A percentile compares a stretch with the other conserved stretches of the same genome.
phyloP scores from a whole-genome alignment of 495 filamentous ascomycete species.

The Rusavskia elegans region DNA sequence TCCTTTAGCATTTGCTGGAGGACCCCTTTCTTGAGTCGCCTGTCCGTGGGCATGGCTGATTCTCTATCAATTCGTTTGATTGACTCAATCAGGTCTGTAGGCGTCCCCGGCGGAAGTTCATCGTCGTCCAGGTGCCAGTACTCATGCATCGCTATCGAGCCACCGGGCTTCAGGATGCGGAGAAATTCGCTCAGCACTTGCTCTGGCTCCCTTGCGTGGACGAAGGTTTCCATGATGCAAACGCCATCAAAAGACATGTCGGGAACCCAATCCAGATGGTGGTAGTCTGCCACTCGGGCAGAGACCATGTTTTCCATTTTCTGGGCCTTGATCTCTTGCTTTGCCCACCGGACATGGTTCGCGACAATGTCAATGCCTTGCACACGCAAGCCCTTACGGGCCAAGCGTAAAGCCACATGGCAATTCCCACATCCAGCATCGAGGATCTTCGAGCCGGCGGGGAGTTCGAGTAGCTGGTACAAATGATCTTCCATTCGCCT shows the following conservation, averaged over 20 bases:
- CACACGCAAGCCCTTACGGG: slow-evolving; percentile 22
- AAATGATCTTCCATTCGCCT: slow-evolving; percentile 22
- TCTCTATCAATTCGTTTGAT: slow-evolving; percentile 27
- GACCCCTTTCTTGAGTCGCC: slow-evolving; percentile 14
- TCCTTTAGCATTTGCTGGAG: slow-evolving; percentile 24
- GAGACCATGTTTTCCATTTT: slow-evolving; percentile 22
- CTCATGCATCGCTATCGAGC: slow-evolving; percentile 30
- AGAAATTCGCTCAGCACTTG: slow-evolving; percentile 30
- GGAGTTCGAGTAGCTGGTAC: slow-evolving; percentile 20
- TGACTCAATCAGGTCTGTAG: slow-evolving; percentile 18
- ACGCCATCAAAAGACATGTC: slow-evolving; percentile 30
- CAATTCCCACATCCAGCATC: slow-evolving; percentile 38
- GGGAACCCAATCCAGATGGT: slow-evolving; percentile 27
- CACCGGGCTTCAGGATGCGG: slow-evolving; percentile 33
- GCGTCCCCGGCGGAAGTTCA: slow-evolving; percentile 14
- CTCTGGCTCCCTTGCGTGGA: slow-evolving; percentile 36
- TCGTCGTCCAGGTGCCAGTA: slow-evolving; percentile 27
- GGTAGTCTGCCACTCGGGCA: slow-evolving; percentile 34
- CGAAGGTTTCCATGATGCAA: slow-evolving; percentile 43
- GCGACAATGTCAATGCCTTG: slow-evolving; percentile 36
- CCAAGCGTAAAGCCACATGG: slow-evolving; percentile 32
- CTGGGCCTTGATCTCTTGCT: slow-evolving; percentile 21
- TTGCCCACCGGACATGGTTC: slow-evolving; percentile 30
- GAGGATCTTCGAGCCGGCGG: slow-evolving; percentile 24
- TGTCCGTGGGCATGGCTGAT: slow-evolving; percentile 32